Conservation (phyloP, 805 yeast genomes). For the Monosporozyma solicola region DNA sequence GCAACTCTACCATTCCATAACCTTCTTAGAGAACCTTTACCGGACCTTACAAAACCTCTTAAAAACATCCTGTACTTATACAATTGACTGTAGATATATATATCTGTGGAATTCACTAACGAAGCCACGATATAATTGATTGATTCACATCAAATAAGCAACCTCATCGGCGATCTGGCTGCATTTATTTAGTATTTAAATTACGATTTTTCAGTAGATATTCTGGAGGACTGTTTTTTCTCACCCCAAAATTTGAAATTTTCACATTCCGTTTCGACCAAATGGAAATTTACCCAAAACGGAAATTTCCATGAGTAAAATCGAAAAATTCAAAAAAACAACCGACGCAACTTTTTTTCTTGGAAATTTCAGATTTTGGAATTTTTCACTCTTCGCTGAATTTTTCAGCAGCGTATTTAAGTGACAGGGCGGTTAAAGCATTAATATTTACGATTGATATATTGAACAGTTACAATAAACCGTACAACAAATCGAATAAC, state of each 20-base stretch:
- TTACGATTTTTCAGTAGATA: background rate
- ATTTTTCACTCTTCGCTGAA: background rate
- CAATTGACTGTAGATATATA: background rate
- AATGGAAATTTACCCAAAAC: background rate
- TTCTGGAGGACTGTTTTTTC: background rate
- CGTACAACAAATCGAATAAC: conserved; percentile 5
- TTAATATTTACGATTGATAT: too few relatives aligned
- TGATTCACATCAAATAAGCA: background rate
- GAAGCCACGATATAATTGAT: background rate
- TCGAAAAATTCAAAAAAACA: background rate
- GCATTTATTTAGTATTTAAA: background rate
- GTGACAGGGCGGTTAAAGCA: background rate
- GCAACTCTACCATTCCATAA: background rate
- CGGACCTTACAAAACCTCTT: background rate
- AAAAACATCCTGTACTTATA: background rate
- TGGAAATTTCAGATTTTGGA: background rate
- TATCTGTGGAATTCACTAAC: background rate
- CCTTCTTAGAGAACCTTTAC: background rate
- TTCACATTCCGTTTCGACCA: background rate
- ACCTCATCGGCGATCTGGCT: background rate
- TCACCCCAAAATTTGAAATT: background rate
- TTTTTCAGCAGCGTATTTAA: background rate
- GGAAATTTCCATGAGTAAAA: background rate
- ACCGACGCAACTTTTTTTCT: conserved; percentile 1
- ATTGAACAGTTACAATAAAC: background rate